Evolutionary conservation across 139 green algal species (phyloP).

Genomic region (Coelastrella sp.): DNA sequence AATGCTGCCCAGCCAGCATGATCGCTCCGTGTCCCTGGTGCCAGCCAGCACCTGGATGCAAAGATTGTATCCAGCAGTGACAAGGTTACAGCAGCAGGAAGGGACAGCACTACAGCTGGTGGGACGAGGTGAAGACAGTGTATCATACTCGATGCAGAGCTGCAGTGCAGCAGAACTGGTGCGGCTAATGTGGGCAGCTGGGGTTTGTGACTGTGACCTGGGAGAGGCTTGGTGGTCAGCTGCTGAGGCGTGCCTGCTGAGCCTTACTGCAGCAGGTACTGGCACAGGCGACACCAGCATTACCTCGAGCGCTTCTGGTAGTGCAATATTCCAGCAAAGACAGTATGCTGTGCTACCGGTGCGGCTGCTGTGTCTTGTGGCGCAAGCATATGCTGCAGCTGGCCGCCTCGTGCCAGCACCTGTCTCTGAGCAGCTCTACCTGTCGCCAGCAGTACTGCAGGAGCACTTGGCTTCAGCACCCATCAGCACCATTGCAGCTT

Average conservation of each 20-base stretch:
- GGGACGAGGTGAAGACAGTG: background rate
- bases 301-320: background rate
- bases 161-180: slow-evolving; percentile 29
- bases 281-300: background rate
- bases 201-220: slow-evolving; percentile 30
- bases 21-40: slow-evolving; percentile 6
- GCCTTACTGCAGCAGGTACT: background rate
- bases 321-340: background rate
- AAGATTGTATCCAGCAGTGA: background rate
- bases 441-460: background rate
- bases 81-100: background rate
- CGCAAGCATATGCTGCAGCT: slow-evolving; percentile 25
- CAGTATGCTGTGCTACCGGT: slow-evolving; percentile 4
- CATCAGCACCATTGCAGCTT: background rate
- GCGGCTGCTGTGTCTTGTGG: background rate
- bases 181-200: slow-evolving; percentile 42
- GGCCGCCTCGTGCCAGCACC: background rate
- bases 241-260: slow-evolving; percentile 1
- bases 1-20: slow-evolving; percentile 32
- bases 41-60: slow-evolving; percentile 14
- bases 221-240: slow-evolving; percentile 20
- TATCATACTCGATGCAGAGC: background rate
- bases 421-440: slow-evolving; percentile 5
- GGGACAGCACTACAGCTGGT: background rate
- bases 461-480: background rate